phyloP scores from a whole-genome alignment of 768 basidiomycete species.

The Tylopilus sp. region DNA sequence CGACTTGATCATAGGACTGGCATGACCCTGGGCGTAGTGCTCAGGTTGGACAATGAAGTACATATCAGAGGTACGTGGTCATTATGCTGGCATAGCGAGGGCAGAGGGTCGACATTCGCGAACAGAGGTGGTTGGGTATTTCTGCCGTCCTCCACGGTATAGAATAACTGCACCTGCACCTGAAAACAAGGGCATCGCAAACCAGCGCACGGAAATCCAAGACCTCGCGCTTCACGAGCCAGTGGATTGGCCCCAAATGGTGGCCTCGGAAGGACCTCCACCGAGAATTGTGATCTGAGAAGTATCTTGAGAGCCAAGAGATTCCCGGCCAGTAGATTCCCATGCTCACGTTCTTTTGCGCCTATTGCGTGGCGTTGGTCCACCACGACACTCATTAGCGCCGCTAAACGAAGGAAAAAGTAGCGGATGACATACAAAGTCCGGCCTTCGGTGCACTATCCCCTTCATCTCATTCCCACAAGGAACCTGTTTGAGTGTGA shows the following conservation, averaged over 20 bases:
- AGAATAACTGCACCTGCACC: constrained; percentile 44
- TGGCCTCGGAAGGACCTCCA: no score
- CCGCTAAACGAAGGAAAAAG: no score
- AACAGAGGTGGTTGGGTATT: constrained; percentile 42
- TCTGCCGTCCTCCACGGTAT: constrained; percentile 36
- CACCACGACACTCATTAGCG: no score
- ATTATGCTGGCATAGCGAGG: neutral
- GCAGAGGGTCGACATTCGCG: neutral
- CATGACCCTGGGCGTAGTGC: neutral
- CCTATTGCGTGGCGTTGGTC: no score
- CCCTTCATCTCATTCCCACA: no score
- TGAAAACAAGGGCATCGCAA: constrained; percentile 2
- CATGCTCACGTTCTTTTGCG: no score
- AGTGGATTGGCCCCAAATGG: neutral
- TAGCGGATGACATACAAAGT: no score
- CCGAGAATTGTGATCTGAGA: no score
- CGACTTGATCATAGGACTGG: neutral
- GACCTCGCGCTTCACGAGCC: neutral
- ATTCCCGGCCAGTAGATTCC: no score
- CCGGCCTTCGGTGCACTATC: no score
- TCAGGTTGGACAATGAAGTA: neutral
- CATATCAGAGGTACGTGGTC: neutral
- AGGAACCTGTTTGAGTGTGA: no score
- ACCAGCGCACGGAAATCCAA: neutral
- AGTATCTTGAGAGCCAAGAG: no score